Evolutionary conservation across 2,329 filamentous ascomycete species (phyloP).

Genomic region (Lithohypha guttulata): DNA sequence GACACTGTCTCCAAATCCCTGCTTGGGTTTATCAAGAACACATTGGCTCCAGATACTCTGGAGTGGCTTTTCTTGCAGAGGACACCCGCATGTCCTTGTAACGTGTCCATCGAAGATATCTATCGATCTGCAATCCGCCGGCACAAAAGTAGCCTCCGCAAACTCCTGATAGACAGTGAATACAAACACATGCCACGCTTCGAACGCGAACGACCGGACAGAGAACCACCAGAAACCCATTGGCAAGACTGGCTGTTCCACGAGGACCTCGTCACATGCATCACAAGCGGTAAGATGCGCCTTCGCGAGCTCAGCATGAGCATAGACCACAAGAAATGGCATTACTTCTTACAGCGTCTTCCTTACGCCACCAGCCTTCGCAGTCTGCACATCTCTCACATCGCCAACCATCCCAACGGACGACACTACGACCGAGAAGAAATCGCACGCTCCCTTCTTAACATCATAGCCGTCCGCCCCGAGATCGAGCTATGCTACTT

Average conservation of each 20-base stretch:
- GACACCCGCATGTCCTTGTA: slow-evolving; percentile 42
- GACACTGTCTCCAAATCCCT: slow-evolving; percentile 59
- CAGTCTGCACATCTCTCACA: slow-evolving; percentile 59
- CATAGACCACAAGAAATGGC: slow-evolving; percentile 69
- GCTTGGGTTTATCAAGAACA: slow-evolving; percentile 65
- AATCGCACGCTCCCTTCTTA: slow-evolving; percentile 63
- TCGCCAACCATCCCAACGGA: slow-evolving; percentile 50
- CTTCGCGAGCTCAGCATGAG: slow-evolving; percentile 62
- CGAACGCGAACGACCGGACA: slow-evolving; percentile 24
- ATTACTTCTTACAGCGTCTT: slow-evolving; percentile 66
- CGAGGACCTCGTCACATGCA: slow-evolving; percentile 57
- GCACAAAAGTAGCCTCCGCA: slow-evolving; percentile 61
- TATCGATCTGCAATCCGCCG: slow-evolving; percentile 58
- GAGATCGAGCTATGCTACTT: slow-evolving; percentile 70
- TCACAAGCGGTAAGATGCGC: slow-evolving; percentile 67
- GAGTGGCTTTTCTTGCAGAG: slow-evolving; percentile 71
- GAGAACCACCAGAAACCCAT: slow-evolving; percentile 27
- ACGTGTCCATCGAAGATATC: slow-evolving; percentile 58
- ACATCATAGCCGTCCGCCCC: slow-evolving; percentile 65
- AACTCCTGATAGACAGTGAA: slow-evolving; percentile 63
- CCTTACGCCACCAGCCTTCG: slow-evolving; percentile 60
- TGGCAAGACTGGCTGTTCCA: slow-evolving; percentile 64
- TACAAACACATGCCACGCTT: slow-evolving; percentile 33
- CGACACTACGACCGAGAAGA: slow-evolving; percentile 52
- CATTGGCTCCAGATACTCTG: slow-evolving; percentile 66